Percentiles rank a stretch among this genome's conserved stretches.
Evolutionary conservation across 352 stramenopile species (phyloP).

Genomic region (Phytophthora pistaciae): DNA sequence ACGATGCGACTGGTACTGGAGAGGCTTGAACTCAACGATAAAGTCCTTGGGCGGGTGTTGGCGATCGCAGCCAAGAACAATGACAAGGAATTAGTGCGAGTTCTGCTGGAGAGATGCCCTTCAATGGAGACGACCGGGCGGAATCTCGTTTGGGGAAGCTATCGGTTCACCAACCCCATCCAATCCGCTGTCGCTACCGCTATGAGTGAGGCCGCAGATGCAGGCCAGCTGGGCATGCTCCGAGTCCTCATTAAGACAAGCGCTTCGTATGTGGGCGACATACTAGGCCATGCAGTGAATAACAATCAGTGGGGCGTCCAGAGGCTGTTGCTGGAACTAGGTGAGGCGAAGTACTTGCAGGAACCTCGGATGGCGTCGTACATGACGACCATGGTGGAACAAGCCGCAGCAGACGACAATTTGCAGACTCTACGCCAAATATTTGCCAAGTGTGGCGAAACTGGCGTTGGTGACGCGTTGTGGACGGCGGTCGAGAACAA

Average conservation of each 20-base stretch:
- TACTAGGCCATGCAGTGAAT: not conserved
- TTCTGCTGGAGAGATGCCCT: too few species aligned
- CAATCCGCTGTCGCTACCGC: too few species aligned
- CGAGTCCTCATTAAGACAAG: not conserved
- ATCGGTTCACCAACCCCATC: too few species aligned
- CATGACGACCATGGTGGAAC: not conserved
- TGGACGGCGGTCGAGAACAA: not conserved
- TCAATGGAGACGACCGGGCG: too few species aligned
- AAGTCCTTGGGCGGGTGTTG: too few species aligned
- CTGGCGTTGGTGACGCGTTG: not conserved
- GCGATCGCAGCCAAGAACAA: too few species aligned
- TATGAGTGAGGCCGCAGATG: too few species aligned
- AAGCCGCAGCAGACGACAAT: too few species aligned
- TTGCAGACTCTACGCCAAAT: not conserved
- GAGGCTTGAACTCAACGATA: too few species aligned
- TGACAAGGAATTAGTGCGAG: too few species aligned
- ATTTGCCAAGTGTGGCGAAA: not conserved
- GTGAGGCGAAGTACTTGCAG: not conserved
- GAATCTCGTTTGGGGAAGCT: too few species aligned
- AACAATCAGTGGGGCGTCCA: not conserved
- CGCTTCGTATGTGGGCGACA: not conserved
- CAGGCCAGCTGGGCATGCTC: too few species aligned
- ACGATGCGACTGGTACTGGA: not conserved
- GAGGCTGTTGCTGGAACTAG: not conserved
- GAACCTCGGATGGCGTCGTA: not conserved